Evolutionary conservation across 495 filamentous ascomycete species (phyloP), one percentile per base, ranked within the genome.

Genomic region (Xylaria castorea): DNA sequence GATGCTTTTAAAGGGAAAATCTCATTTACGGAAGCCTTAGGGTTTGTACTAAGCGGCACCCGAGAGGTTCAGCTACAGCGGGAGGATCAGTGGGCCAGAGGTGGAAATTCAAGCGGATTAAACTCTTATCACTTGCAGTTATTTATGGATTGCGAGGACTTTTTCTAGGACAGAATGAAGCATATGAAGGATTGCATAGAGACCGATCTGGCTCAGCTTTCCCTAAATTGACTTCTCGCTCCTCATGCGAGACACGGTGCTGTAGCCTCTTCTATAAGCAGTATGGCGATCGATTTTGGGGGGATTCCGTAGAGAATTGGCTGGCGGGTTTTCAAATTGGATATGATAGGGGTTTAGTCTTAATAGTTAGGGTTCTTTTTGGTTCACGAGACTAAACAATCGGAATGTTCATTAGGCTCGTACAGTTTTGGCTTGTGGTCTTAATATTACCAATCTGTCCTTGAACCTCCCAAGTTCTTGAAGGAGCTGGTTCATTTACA

Each of bases 11-110:
- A 18, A 4, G 44, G 42, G 44, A 32, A 22, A n/a, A 34, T 38
- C 3, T 50, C 42, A 2, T 66, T 66, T 8, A 48, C 42, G 4
- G 63, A 66, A 38, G 63, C 63, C 18, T 25, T 66, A 11, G 63
- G 44, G 3, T 38, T 66, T 16, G n/a, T 1, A 11, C n/a, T 51
- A 3, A 2, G 7, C 48, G 7, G 48, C n/a, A 25, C 48, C 8
- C 48, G n/a, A 25, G 48, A 51, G 3, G 48, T 11, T n/a, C 48
- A 51, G 18, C 18, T 25, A 51, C 48, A 51, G n/a, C 25, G 48
- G 48, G 48, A 51, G 7, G 8, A 51, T 51, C 48, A 51, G n/a
- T 51, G 48, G 48, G 48, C n/a, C n/a, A 25, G 48, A 3, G 48
- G 48, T 51, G 48, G 48, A 22, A 25, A 25, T 51, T 25, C 48